Conservation (phyloP, 176 grass and related monocot genomes). For the Aegilops umbellulata region DNA sequence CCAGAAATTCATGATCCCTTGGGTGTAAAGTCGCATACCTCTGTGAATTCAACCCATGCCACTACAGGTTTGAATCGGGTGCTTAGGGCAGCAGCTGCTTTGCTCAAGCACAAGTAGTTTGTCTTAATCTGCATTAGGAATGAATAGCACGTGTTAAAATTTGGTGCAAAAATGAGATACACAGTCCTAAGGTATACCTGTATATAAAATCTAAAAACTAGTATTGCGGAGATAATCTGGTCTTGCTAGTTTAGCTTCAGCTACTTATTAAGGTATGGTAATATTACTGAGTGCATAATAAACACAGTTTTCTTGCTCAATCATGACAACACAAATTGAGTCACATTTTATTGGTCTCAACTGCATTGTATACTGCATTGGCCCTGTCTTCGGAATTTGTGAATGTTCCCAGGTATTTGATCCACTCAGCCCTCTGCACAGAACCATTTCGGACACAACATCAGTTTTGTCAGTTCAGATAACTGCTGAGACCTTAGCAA, state of each 20-base stretch:
- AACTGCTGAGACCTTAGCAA: not conserved
- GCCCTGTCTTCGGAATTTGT: slow-evolving; percentile 87
- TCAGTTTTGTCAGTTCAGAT: not conserved
- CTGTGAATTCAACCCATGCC: slow-evolving; percentile 77
- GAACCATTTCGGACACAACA: slow-evolving; percentile 24
- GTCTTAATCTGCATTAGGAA: slow-evolving; percentile 59
- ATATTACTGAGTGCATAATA: not conserved
- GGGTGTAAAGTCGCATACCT: slow-evolving; percentile 42
- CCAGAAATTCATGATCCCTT: not conserved
- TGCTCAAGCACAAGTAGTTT: slow-evolving; percentile 84
- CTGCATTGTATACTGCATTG: slow-evolving; percentile 78
- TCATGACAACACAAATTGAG: too few species aligned
- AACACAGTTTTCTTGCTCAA: too few species aligned
- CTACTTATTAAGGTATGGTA: not conserved
- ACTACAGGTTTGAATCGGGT: slow-evolving; percentile 82
- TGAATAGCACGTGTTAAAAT: slow-evolving; percentile 60
- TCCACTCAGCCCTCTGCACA: slow-evolving; percentile 85
- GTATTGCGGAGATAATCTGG: not conserved
- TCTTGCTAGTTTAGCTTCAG: not conserved
- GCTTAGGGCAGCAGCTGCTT: slow-evolving; percentile 59
- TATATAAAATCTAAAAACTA: not conserved
- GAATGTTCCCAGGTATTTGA: slow-evolving; percentile 91
- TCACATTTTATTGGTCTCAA: slow-evolving; percentile 43
- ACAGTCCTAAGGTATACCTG: not conserved
- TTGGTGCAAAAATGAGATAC: slow-evolving; percentile 41